Percentiles rank a stretch among this genome's conserved stretches.
phyloP scores from a whole-genome alignment of 495 filamentous ascomycete genomes.

The Tuber calosporum region DNA sequence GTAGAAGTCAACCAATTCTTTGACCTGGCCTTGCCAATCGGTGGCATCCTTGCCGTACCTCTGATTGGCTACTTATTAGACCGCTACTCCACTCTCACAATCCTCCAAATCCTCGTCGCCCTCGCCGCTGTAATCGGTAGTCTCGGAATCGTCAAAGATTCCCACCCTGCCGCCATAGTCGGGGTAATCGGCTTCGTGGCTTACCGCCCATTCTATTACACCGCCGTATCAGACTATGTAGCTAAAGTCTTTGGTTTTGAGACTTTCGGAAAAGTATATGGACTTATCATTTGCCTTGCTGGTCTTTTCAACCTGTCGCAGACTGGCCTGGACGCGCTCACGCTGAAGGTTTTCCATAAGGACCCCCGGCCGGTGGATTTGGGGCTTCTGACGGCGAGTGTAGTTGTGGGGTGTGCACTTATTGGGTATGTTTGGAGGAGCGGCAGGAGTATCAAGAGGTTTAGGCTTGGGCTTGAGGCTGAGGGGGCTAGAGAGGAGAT shows the following conservation, averaged over 20 bases:
- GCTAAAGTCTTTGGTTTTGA: conserved; percentile 95
- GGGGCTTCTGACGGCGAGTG: conserved; percentile 54
- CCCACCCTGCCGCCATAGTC: conserved; percentile 61
- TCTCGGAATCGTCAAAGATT: conserved; percentile 65
- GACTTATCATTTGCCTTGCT: conserved; percentile 82
- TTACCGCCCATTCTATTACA: conserved; percentile 71
- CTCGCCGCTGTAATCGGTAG: conserved; percentile 70
- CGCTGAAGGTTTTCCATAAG: conserved; percentile 61
- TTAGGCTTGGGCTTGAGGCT: conserved; percentile 43
- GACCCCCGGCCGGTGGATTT: conserved; percentile 77
- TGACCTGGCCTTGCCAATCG: conserved; percentile 79
- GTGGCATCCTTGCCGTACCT: conserved; percentile 75
- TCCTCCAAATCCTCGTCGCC: conserved; percentile 64
- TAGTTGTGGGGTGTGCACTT: conserved; percentile 54
- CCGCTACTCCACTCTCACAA: conserved; percentile 62
- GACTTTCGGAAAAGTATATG: conserved; percentile 93
- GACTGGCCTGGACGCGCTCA: conserved; percentile 70
- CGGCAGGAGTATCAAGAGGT: conserved; percentile 42
- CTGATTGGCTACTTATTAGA: conserved; percentile 84
- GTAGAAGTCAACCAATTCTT: conserved; percentile 73
- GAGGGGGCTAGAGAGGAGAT: conserved; percentile 37
- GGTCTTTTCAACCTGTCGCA: conserved; percentile 85
- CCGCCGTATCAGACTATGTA: conserved; percentile 72
- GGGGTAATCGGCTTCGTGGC: conserved; percentile 74
- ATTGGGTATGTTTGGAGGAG: conserved; percentile 54